A percentile compares a stretch with the other conserved stretches of the same genome.
phyloP scores from a whole-genome alignment of 257 asterid species.

The Schizonepeta tenuifolia region DNA sequence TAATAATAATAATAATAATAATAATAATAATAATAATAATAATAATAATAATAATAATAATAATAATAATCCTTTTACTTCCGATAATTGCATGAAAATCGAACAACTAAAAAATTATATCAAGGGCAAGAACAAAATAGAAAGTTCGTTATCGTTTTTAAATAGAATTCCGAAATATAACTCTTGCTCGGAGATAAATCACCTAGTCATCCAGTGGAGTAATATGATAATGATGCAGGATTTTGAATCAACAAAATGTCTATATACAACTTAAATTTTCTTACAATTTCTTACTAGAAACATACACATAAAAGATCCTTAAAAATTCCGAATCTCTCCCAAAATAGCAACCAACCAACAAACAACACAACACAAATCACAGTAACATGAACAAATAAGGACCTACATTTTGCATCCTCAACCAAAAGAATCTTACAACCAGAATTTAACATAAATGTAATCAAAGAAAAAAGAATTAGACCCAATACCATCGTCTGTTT shows the following conservation, averaged over 20 bases:
- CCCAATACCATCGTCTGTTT: neutral
- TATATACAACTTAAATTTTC: slow-evolving; percentile 18
- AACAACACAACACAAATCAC: slow-evolving; percentile 4
- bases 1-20: too few relatives aligned
- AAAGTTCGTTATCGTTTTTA: too few relatives aligned
- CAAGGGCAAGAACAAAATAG: too few relatives aligned
- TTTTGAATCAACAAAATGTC: neutral
- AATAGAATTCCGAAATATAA: too few relatives aligned
- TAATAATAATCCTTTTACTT: too few relatives aligned
- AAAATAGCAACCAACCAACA: slow-evolving; percentile 19
- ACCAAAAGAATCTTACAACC: slow-evolving; percentile 27
- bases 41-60: too few relatives aligned
- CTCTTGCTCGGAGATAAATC: too few relatives aligned
- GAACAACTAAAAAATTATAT: too few relatives aligned
- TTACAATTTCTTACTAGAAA: neutral
- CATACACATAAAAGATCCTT: slow-evolving; percentile 16
- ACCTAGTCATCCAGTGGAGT: too few relatives aligned
- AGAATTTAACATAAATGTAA: slow-evolving; percentile 1
- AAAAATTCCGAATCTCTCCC: slow-evolving; percentile 4
- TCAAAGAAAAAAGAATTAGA: slow-evolving; percentile 31
- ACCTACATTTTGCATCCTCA: slow-evolving; percentile 29
- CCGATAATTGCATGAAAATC: too few relatives aligned
- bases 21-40: too few relatives aligned
- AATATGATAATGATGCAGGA: neutral
- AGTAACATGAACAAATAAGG: slow-evolving; percentile 13